Conservation (phyloP, 2,329 filamentous ascomycete species). For the Rutstroemia sp. region DNA sequence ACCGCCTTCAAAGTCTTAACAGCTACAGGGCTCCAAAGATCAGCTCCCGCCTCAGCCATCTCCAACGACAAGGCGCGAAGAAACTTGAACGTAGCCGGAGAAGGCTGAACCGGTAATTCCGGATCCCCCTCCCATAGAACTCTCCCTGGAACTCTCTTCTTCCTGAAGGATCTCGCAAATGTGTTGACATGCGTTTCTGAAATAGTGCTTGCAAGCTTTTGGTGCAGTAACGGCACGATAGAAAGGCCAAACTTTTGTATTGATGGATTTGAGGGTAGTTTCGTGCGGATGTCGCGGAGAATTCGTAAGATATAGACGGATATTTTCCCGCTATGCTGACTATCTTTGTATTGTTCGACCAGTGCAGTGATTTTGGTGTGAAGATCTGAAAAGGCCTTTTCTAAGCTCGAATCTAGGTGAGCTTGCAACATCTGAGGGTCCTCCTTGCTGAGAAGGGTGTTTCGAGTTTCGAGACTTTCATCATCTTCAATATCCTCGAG, state of each 20-base stretch:
- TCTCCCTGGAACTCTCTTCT: slow-evolving; percentile 49
- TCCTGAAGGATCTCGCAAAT: slow-evolving; percentile 37
- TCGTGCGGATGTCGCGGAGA: slow-evolving; percentile 64
- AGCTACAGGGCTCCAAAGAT: slow-evolving; percentile 73
- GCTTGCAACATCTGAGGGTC: slow-evolving; percentile 59
- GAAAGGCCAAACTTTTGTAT: slow-evolving; percentile 50
- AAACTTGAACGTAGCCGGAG: slow-evolving; percentile 65
- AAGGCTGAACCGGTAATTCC: slow-evolving; percentile 69
- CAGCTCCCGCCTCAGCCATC: slow-evolving; percentile 66
- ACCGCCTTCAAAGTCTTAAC: slow-evolving; percentile 55
- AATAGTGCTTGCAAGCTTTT: slow-evolving; percentile 49
- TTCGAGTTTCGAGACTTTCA: slow-evolving; percentile 57
- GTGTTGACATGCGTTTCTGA: slow-evolving; percentile 41
- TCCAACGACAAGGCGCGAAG: slow-evolving; percentile 54
- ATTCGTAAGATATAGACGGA: slow-evolving; percentile 65
- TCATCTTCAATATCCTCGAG: slow-evolving; percentile 66
- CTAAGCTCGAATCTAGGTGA: slow-evolving; percentile 48
- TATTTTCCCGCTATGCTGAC: slow-evolving; percentile 42
- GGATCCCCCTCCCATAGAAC: slow-evolving; percentile 77
- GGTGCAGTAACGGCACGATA: slow-evolving; percentile 58
- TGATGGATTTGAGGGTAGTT: slow-evolving; percentile 47
- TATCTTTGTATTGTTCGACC: slow-evolving; percentile 40
- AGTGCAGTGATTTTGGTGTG: slow-evolving; percentile 46
- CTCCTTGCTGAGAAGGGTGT: slow-evolving; percentile 62
- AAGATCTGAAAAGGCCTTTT: slow-evolving; percentile 50